phyloP scores from a whole-genome alignment of 1,284 basidiomycete species.

The Crepidotus sp. region DNA sequence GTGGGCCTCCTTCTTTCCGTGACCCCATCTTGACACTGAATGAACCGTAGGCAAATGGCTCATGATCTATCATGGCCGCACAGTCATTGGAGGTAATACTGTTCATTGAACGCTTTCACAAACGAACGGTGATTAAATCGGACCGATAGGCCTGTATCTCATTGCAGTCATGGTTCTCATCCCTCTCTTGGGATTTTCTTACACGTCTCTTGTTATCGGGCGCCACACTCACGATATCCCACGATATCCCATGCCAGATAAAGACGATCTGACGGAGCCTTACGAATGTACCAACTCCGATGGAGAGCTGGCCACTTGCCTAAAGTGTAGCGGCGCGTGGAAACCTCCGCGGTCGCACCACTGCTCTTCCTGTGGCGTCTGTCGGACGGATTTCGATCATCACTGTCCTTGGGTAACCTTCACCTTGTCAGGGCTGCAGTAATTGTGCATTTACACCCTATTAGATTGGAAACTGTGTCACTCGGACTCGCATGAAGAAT shows the following conservation, averaged over 20 bases:
- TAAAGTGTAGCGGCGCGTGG: slow-evolving; percentile 37
- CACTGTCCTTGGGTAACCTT: slow-evolving; percentile 46
- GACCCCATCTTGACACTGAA: not conserved
- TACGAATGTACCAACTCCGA: slow-evolving; percentile 33
- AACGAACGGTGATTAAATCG: not conserved
- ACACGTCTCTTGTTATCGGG: slow-evolving; percentile 29
- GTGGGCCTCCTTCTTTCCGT: slow-evolving; percentile 22
- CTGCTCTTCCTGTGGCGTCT: slow-evolving; percentile 42
- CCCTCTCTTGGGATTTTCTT: slow-evolving; percentile 25
- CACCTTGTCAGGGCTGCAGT: not conserved
- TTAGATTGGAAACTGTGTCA: slow-evolving; percentile 45
- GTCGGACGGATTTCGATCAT: slow-evolving; percentile 44
- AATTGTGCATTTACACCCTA: not conserved
- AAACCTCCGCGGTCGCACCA: slow-evolving; percentile 45
- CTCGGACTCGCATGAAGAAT: slow-evolving; percentile 31
- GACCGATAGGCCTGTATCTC: slow-evolving; percentile 28
- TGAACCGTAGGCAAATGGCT: slow-evolving; percentile 31
- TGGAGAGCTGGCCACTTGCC: slow-evolving; percentile 32
- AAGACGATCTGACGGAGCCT: slow-evolving; percentile 27
- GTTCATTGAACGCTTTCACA: not conserved
- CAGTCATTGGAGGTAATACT: slow-evolving; percentile 25
- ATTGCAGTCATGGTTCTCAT: slow-evolving; percentile 24
- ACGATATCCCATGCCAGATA: slow-evolving; percentile 26
- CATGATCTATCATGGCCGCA: slow-evolving; percentile 22
- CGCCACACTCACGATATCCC: slow-evolving; percentile 28